A percentile compares a stretch with the other conserved stretches of the same genome.
Evolutionary conservation across 495 filamentous ascomycete species (phyloP).

Genomic region (Aspergillus bridgeri): DNA sequence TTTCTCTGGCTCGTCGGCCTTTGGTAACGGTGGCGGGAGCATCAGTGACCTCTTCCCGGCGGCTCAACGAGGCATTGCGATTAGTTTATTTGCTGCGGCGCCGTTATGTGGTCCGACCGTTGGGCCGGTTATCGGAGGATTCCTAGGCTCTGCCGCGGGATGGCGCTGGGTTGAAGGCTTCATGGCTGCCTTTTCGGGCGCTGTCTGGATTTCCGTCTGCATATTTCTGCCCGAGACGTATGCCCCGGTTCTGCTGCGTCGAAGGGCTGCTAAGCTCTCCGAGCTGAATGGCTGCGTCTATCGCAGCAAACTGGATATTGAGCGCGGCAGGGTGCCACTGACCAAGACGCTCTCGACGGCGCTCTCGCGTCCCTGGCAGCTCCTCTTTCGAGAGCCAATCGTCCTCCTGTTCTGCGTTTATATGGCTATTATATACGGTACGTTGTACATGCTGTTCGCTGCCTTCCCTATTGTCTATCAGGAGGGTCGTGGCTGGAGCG

Average conservation of each 20-base stretch:
- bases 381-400: conserved; percentile 49
- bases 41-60: conserved; percentile 67
- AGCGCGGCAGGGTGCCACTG: conserved; percentile 26
- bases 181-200: conserved; percentile 40
- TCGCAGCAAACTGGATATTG: conserved; percentile 36
- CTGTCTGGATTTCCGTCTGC: conserved; percentile 45
- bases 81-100: conserved; percentile 56
- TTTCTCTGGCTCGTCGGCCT: conserved; percentile 57
- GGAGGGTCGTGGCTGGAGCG: conserved; percentile 66
- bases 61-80: conserved; percentile 56
- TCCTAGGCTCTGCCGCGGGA: conserved; percentile 50
- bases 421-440: conserved; percentile 67
- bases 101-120: conserved; percentile 52
- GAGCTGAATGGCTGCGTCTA: conserved; percentile 52
- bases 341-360: conserved; percentile 31
- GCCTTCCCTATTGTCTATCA: conserved; percentile 73
- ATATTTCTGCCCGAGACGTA: conserved; percentile 55
- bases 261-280: conserved; percentile 46
- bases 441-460: conserved; percentile 76
- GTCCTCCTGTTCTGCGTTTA: conserved; percentile 60
- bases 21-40: conserved; percentile 68
- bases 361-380: conserved; percentile 39
- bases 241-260: conserved; percentile 48
- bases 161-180: conserved; percentile 64
- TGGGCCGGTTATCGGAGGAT: conserved; percentile 53